A percentile compares a stretch with the other conserved stretches of the same genome.
Conservation (phyloP, 1,139 yeast genomes). For the Candida sp. region DNA sequence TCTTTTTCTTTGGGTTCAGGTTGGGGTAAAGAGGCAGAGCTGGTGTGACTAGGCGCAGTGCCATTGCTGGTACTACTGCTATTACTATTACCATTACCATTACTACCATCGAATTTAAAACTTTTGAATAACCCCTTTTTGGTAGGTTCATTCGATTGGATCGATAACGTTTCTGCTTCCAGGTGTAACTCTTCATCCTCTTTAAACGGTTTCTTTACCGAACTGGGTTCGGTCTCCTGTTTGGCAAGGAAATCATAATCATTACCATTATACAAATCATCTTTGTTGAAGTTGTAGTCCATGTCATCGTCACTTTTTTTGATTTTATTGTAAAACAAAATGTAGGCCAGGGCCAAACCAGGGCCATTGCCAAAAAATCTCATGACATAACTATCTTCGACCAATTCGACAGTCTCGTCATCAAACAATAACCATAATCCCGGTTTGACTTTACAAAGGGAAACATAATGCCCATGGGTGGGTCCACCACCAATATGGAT, state of each 20-base stretch:
- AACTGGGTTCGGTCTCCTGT: slow-evolving; percentile 7
- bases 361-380: slow-evolving; percentile 88
- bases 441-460: slow-evolving; percentile 74
- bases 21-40: neutral
- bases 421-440: slow-evolving; percentile 92
- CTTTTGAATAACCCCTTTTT: slow-evolving; percentile 9
- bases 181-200: slow-evolving; percentile 8
- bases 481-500: slow-evolving; percentile 98
- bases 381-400: slow-evolving; percentile 79
- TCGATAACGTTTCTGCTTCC: slow-evolving; percentile 12
- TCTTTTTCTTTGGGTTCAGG: slow-evolving; percentile 10
- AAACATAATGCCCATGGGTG: slow-evolving; percentile 94
- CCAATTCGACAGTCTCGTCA: slow-evolving; percentile 91
- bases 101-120: slow-evolving; percentile 9
- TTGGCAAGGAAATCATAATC: slow-evolving; percentile 16
- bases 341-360: slow-evolving; percentile 89
- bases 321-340: slow-evolving; percentile 59
- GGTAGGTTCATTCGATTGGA: slow-evolving; percentile 9
- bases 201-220: slow-evolving; percentile 8
- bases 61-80: slow-evolving; percentile 7
- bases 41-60: neutral
- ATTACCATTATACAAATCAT: slow-evolving; percentile 31
- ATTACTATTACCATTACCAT: slow-evolving; percentile 1
- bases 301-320: slow-evolving; percentile 14
- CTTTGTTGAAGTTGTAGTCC: slow-evolving; percentile 33